These are phyloP conservation scores for Tylopilus rubrobrunneus DNA, from an alignment of 768 basidiomycete genomes.

Conservation along the genomic window DNA sequence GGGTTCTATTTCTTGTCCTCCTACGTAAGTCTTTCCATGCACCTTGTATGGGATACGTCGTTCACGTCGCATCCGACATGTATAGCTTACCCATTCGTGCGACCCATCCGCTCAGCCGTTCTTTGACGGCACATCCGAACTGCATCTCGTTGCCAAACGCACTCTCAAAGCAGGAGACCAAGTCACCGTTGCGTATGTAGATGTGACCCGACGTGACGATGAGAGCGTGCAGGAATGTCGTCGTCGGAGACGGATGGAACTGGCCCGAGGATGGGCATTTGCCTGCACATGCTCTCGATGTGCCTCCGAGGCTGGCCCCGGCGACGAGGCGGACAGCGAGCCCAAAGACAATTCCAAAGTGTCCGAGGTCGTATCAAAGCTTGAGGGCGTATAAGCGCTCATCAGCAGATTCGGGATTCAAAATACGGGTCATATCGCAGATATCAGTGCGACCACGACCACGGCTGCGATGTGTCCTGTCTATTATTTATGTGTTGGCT, in stretches of 20 bases:
- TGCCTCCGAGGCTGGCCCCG: constrained; percentile 43
- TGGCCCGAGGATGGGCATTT: constrained; percentile 80
- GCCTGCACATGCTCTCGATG: constrained; percentile 72
- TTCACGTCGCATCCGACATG: background rate
- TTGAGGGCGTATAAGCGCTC: constrained; percentile 23
- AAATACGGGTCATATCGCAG: no score
- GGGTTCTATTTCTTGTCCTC: constrained; percentile 76
- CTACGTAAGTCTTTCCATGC: constrained; percentile 43
- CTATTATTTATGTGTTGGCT: background rate
- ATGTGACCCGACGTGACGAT: constrained; percentile 51
- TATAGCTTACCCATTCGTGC: constrained; percentile 69
- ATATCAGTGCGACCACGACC: no score
- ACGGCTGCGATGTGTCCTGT: no score
- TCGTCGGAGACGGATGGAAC: constrained; percentile 63
- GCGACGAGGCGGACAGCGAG: constrained; percentile 29
- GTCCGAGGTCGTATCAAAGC: constrained; percentile 33
- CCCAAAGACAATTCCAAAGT: constrained; percentile 51
- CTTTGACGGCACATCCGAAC: constrained; percentile 67
- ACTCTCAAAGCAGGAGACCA: constrained; percentile 74
- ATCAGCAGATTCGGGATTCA: background rate
- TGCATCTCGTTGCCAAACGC: constrained; percentile 63
- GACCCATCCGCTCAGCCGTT: constrained; percentile 60
- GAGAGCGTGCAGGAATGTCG: constrained; percentile 56
- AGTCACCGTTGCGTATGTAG: constrained; percentile 73
- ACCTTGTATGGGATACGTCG: background rate